phyloP scores from a whole-genome alignment of 345 rosid species.

The Gossypium ekmanianum region DNA sequence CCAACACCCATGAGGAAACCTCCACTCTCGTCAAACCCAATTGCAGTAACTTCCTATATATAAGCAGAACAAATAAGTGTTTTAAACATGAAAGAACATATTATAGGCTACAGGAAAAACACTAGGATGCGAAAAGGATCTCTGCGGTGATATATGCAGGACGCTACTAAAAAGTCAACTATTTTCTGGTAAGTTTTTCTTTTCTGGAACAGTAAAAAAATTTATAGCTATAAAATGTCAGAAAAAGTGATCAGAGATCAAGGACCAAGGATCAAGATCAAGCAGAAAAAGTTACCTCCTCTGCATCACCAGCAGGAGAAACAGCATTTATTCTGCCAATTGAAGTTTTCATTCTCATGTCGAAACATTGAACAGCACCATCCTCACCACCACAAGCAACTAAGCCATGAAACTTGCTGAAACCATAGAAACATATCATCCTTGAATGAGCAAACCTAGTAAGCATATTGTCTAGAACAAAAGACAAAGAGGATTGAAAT shows the following conservation, averaged over 20 bases:
- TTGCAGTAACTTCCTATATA: slow-evolving; percentile 81
- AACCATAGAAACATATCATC: slow-evolving; percentile 23
- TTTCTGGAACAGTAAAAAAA: neutral
- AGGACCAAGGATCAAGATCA: slow-evolving; percentile 7
- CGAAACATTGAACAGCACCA: slow-evolving; percentile 94
- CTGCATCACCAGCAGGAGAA: slow-evolving; percentile 65
- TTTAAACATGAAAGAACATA: slow-evolving; percentile 6
- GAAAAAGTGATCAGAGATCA: slow-evolving; percentile 9
- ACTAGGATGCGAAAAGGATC: neutral
- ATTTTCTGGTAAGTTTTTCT: slow-evolving; percentile 4
- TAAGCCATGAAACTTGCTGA: slow-evolving; percentile 81
- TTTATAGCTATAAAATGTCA: neutral
- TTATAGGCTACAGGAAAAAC: neutral
- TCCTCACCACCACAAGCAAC: slow-evolving; percentile 99
- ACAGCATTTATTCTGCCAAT: slow-evolving; percentile 81
- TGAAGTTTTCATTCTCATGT: slow-evolving; percentile 74
- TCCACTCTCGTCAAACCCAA: slow-evolving; percentile 75
- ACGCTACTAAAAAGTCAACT: neutral
- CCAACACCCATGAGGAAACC: slow-evolving; percentile 89
- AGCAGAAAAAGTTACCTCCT: slow-evolving; percentile 40
- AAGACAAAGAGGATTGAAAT: neutral
- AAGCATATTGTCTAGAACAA: neutral
- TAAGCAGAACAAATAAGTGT: slow-evolving; percentile 7
- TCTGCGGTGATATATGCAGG: neutral
- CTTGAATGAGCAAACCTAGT: slow-evolving; percentile 16